A percentile compares a stretch with the other conserved stretches of the same genome.
Conservation (phyloP, 495 filamentous ascomycete species). For the Xylaria grammica region DNA sequence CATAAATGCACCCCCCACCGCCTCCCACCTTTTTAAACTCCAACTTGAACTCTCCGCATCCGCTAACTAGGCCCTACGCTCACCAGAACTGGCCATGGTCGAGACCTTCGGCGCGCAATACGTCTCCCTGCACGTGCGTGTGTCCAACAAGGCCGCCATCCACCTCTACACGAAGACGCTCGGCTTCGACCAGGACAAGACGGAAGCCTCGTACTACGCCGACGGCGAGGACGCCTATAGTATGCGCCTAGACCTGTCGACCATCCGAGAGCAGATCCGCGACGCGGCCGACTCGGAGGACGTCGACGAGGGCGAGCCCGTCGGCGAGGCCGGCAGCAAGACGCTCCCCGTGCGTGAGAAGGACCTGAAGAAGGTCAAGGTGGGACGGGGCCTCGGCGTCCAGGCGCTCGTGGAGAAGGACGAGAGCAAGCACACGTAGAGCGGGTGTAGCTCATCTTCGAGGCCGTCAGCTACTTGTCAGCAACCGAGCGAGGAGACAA, state of each 20-base stretch:
- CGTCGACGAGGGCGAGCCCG: slow-evolving; percentile 51
- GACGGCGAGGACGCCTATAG: slow-evolving; percentile 96
- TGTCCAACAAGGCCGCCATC: slow-evolving; percentile 89
- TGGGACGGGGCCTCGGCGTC: slow-evolving; percentile 80
- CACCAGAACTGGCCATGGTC: slow-evolving; percentile 91
- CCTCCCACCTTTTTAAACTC: too few species aligned
- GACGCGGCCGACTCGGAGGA: slow-evolving; percentile 45
- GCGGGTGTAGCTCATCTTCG: slow-evolving; percentile 1
- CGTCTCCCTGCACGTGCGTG: slow-evolving; percentile 93
- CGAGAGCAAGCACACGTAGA: slow-evolving; percentile 57
- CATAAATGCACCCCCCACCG: too few species aligned
- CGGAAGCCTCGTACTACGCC: slow-evolving; percentile 94
- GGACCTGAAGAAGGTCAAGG: slow-evolving; percentile 66
- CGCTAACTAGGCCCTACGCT: slow-evolving; percentile 14
- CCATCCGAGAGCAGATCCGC: slow-evolving; percentile 59
- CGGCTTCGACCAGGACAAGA: slow-evolving; percentile 87
- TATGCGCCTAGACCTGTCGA: slow-evolving; percentile 84
- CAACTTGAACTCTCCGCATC: too few species aligned
- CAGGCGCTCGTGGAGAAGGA: slow-evolving; percentile 85
- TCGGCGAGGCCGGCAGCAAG: slow-evolving; percentile 48
- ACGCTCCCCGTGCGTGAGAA: slow-evolving; percentile 37
- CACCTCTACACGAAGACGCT: slow-evolving; percentile 92
- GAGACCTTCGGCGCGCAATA: slow-evolving; percentile 90
- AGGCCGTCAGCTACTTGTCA: background rate
- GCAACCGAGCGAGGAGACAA: background rate